phyloP scores from a whole-genome alignment of 1,284 basidiomycete species.

The Fomitopsis palustris region DNA sequence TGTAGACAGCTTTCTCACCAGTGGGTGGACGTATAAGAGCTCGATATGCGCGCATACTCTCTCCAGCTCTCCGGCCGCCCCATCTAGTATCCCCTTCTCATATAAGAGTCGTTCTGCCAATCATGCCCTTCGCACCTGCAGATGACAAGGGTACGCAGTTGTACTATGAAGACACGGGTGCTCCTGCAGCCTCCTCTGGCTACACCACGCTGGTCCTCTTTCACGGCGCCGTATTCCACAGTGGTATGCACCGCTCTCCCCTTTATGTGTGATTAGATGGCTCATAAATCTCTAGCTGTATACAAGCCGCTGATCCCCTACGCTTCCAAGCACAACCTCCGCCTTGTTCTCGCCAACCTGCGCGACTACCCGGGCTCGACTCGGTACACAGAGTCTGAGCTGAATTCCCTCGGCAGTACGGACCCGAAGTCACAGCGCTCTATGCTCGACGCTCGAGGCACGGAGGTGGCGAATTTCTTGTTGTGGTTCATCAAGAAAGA shows the following conservation, averaged over 20 bases:
- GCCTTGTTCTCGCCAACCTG: slow-evolving; percentile 12
- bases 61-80: no score
- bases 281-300: neutral
- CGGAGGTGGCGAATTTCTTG: slow-evolving; percentile 4
- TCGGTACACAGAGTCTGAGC: slow-evolving; percentile 9
- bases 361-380: slow-evolving; percentile 14
- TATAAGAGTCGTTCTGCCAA: neutral
- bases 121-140: slow-evolving; percentile 11
- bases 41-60: no score
- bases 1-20: no score
- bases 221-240: slow-evolving; percentile 1
- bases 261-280: neutral
- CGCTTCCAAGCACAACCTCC: slow-evolving; percentile 9
- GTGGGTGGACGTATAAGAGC: no score
- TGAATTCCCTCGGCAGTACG: neutral
- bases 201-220: slow-evolving; percentile 1
- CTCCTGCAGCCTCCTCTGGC: neutral
- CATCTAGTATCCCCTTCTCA: no score
- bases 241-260: neutral
- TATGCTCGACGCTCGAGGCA: neutral
- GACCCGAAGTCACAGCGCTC: neutral
- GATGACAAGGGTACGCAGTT: slow-evolving; percentile 6
- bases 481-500: slow-evolving; percentile 2
- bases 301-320: slow-evolving; percentile 1
- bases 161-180: slow-evolving; percentile 5